phyloP scores from a whole-genome alignment of 1,284 basidiomycete genomes.

The Cutaneotrichosporon sp. region DNA sequence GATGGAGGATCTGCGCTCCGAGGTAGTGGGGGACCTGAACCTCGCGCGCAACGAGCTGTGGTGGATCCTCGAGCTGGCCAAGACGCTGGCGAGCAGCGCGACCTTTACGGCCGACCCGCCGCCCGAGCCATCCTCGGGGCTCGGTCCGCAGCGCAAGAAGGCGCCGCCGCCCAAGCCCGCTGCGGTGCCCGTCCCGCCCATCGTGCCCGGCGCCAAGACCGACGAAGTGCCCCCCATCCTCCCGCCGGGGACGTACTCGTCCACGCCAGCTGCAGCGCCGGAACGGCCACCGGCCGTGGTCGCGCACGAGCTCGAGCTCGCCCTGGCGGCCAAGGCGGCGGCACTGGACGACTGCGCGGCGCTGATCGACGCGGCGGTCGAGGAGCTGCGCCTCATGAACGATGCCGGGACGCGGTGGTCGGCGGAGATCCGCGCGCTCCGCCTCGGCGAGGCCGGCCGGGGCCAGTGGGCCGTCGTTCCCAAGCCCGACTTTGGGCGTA shows the following conservation, averaged over 20 bases:
- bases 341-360: conserved; percentile 44
- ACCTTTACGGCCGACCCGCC: conserved; percentile 37
- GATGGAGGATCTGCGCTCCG: conserved; percentile 43
- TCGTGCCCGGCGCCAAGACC: conserved; percentile 4
- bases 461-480: conserved; percentile 47
- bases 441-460: conserved; percentile 29
- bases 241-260: conserved; percentile 35
- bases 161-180: conserved; percentile 1
- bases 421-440: conserved; percentile 33
- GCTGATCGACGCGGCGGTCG: conserved; percentile 47
- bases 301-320: conserved; percentile 37
- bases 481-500: conserved; percentile 44
- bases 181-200: not conserved
- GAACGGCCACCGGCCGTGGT: conserved; percentile 8
- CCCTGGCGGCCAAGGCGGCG: conserved; percentile 39
- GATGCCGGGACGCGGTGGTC: conserved; percentile 39
- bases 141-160: conserved; percentile 16
- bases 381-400: conserved; percentile 42
- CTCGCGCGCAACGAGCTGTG: conserved; percentile 50
- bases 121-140: conserved; percentile 22
- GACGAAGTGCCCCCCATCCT: conserved; percentile 34
- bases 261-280: conserved; percentile 23
- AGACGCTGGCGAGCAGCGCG: conserved; percentile 35
- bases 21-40: conserved; percentile 42
- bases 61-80: conserved; percentile 46